Evolutionary conservation across 2,329 filamentous ascomycete species (phyloP).

Genomic region (Epichloe gansuensis): DNA sequence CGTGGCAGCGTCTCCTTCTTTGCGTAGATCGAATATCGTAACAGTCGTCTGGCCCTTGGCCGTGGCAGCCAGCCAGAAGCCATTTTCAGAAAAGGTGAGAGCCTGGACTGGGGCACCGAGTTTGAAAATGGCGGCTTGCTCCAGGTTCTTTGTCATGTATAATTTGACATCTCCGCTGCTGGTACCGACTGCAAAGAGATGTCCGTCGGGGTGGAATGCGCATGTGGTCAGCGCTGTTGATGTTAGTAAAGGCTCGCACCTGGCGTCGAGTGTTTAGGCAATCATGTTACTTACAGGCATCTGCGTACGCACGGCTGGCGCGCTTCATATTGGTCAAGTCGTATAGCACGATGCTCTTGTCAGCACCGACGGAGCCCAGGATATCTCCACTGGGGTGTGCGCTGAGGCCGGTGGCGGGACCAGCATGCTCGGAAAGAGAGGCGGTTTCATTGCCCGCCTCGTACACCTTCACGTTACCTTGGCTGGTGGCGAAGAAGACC

Average conservation of each 20-base stretch:
- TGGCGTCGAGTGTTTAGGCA: neutral
- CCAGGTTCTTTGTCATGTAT: conserved; percentile 73
- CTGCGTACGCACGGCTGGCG: conserved; percentile 67
- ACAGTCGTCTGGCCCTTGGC: conserved; percentile 67
- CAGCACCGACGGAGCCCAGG: conserved; percentile 73
- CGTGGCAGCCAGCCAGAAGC: conserved; percentile 84
- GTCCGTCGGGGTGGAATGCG: conserved; percentile 93
- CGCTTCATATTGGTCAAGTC: conserved; percentile 57
- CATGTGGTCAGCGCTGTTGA: conserved; percentile 57
- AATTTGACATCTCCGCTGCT: conserved; percentile 71
- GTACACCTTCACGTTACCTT: conserved; percentile 71
- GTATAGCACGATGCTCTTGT: conserved; percentile 90
- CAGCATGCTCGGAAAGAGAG: conserved; percentile 70
- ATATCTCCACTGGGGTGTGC: conserved; percentile 75
- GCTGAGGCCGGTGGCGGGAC: conserved; percentile 63
- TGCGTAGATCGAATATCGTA: conserved; percentile 84
- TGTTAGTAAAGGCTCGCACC: conserved; percentile 4
- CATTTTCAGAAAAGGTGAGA: conserved; percentile 87
- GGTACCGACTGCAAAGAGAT: conserved; percentile 80
- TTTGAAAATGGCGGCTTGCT: conserved; percentile 62
- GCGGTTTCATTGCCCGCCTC: conserved; percentile 57
- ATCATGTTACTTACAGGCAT: conserved; percentile 53
- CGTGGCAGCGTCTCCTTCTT: conserved; percentile 69
- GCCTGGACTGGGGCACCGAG: conserved; percentile 59
- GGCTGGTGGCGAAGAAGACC: conserved; percentile 60